Conservation (phyloP, 2,329 filamentous ascomycete species). For the Ophiostoma quercus region DNA sequence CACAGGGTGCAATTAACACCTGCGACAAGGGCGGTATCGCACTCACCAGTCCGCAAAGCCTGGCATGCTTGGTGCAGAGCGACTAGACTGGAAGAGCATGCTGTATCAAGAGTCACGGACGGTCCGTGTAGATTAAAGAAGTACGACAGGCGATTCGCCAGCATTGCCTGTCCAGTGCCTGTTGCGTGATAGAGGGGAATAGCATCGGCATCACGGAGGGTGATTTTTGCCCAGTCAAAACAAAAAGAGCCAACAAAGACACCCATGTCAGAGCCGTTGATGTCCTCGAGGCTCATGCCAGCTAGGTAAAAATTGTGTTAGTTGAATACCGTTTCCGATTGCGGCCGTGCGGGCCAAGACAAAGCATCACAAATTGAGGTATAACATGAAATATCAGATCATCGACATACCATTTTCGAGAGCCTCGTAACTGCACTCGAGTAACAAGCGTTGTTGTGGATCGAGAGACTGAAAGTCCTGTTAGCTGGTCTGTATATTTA, state of each 20-base stretch:
- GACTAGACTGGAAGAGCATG: slow-evolving; percentile 40
- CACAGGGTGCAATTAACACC: slow-evolving; percentile 28
- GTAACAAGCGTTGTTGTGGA: slow-evolving; percentile 28
- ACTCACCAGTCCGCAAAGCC: slow-evolving; percentile 28
- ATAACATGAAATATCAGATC: not conserved
- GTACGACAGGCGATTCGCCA: slow-evolving; percentile 40
- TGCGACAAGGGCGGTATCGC: slow-evolving; percentile 26
- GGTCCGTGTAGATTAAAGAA: slow-evolving; percentile 41
- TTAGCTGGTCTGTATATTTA: not conserved
- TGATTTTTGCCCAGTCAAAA: slow-evolving; percentile 32
- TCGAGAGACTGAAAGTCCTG: slow-evolving; percentile 23
- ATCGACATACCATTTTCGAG: slow-evolving; percentile 28
- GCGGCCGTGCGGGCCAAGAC: not conserved
- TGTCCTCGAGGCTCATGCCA: slow-evolving; percentile 27
- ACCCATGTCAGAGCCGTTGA: slow-evolving; percentile 27
- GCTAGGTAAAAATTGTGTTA: slow-evolving; percentile 20
- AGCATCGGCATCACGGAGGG: slow-evolving; percentile 29
- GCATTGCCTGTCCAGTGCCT: slow-evolving; percentile 35
- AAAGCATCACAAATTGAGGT: not conserved
- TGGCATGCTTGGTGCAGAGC: slow-evolving; percentile 40
- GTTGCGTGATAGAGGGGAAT: slow-evolving; percentile 34
- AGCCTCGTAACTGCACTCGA: slow-evolving; percentile 30
- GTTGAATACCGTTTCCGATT: not conserved
- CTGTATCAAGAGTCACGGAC: slow-evolving; percentile 42
- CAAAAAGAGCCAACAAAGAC: slow-evolving; percentile 30